Evolutionary conservation across 768 basidiomycete species (phyloP).

Genomic region (Pisolithus marmoratus): DNA sequence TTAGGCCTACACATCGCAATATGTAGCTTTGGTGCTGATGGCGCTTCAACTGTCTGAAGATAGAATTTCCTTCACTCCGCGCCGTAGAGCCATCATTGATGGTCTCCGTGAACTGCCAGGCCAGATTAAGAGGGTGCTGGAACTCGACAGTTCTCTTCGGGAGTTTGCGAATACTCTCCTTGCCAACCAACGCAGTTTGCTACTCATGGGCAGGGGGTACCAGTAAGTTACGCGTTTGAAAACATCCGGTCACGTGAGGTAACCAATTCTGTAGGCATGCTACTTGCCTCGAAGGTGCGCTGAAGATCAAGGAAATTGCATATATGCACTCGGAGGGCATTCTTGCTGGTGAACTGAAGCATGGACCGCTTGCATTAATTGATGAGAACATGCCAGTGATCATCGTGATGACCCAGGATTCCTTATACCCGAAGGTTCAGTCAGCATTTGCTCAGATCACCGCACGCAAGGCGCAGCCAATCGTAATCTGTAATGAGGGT

Average conservation of each 20-base stretch:
- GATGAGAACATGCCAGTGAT: slow-evolving; percentile 99
- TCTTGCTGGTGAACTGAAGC: slow-evolving; percentile 97
- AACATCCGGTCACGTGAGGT: not conserved
- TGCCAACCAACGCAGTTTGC: slow-evolving; percentile 74
- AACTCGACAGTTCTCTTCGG: slow-evolving; percentile 70
- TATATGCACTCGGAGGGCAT: slow-evolving; percentile 70
- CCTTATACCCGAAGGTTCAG: slow-evolving; percentile 96
- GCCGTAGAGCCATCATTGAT: slow-evolving; percentile 89
- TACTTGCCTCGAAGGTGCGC: slow-evolving; percentile 94
- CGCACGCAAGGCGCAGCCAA: slow-evolving; percentile 91
- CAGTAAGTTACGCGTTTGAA: slow-evolving; percentile 51
- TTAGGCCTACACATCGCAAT: slow-evolving; percentile 97
- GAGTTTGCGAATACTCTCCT: slow-evolving; percentile 76
- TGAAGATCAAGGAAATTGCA: slow-evolving; percentile 99
- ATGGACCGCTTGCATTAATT: slow-evolving; percentile 94
- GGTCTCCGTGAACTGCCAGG: slow-evolving; percentile 86
- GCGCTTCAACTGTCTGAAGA: slow-evolving; percentile 98
- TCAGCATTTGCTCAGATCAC: slow-evolving; percentile 95
- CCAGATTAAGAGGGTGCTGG: slow-evolving; percentile 84
- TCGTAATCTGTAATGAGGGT: slow-evolving; percentile 93
- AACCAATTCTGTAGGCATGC: slow-evolving; percentile 53
- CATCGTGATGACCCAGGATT: slow-evolving; percentile 99
- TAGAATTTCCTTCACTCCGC: slow-evolving; percentile 85
- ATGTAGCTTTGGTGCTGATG: slow-evolving; percentile 96
- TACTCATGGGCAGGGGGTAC: slow-evolving; percentile 98